Conservation (phyloP, 129 eudicot species). For the Chrysanthemum makinoi region DNA sequence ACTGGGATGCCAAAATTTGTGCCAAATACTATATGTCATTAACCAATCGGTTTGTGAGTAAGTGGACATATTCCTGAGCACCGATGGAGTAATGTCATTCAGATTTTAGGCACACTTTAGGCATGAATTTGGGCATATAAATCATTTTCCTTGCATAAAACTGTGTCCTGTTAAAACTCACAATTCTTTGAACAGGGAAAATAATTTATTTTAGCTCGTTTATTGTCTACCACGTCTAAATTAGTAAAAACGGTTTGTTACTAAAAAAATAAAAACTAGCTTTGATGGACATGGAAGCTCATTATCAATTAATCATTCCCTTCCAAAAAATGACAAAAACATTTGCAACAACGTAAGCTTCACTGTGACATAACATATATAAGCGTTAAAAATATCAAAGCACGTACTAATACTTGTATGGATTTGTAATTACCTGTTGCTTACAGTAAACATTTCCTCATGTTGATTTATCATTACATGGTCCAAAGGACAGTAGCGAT, state of each 20-base stretch:
- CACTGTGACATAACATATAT: neutral
- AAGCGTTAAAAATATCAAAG: neutral
- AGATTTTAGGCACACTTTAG: too few relatives aligned
- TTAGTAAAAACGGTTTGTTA: neutral
- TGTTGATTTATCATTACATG: constrained; percentile 77
- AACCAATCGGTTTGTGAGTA: too few relatives aligned
- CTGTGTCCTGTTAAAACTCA: too few relatives aligned
- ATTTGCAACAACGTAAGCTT: neutral
- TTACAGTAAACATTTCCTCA: constrained; percentile 94
- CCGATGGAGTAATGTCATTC: too few relatives aligned
- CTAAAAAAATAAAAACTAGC: neutral
- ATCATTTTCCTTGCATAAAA: too few relatives aligned
- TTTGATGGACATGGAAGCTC: neutral
- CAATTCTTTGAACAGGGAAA: too few relatives aligned
- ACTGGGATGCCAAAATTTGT: neutral
- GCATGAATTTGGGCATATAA: too few relatives aligned
- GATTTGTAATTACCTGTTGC: constrained; percentile 72
- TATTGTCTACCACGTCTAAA: neutral
- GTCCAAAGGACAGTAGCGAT: constrained; percentile 83
- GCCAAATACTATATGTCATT: too few relatives aligned
- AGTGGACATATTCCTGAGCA: too few relatives aligned
- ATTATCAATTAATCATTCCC: neutral
- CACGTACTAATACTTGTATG: neutral
- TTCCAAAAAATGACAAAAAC: neutral
- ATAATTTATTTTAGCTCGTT: neutral